Evolutionary conservation across 2,329 filamentous ascomycete genomes (phyloP).

Genomic region (Diaporthe australafricana): DNA sequence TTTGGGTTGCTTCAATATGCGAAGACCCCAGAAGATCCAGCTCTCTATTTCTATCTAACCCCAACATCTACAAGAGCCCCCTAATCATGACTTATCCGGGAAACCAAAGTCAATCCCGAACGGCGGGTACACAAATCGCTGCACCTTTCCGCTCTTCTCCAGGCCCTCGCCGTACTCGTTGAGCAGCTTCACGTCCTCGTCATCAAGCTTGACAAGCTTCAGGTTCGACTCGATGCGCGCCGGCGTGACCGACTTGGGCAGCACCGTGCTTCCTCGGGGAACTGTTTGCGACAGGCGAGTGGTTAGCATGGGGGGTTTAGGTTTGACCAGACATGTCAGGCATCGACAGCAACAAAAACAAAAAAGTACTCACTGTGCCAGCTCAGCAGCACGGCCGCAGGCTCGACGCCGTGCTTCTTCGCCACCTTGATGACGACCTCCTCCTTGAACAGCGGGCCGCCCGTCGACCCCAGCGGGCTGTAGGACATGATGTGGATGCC

Average conservation of each 20-base stretch:
- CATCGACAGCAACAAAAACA: neutral
- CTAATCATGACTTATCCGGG: conserved; percentile 67
- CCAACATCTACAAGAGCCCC: too few relatives aligned
- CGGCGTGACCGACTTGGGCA: conserved; percentile 78
- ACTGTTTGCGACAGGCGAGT: conserved; percentile 57
- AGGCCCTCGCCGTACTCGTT: conserved; percentile 66
- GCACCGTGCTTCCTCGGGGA: conserved; percentile 75
- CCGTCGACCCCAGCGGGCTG: conserved; percentile 73
- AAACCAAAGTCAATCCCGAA: conserved; percentile 78
- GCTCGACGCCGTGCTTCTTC: conserved; percentile 69
- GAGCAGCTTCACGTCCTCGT: conserved; percentile 69
- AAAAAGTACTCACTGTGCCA: conserved; percentile 71
- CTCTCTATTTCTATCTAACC: neutral
- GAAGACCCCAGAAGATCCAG: neutral
- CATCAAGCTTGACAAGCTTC: conserved; percentile 73
- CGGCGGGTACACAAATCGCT: conserved; percentile 75
- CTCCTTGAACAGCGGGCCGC: conserved; percentile 72
- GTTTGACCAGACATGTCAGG: too few relatives aligned
- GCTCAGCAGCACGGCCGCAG: conserved; percentile 75
- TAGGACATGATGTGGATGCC: conserved; percentile 81
- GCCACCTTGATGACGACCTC: conserved; percentile 73
- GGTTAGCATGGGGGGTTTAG: neutral
- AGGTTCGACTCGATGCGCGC: conserved; percentile 77
- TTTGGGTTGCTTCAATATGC: neutral
- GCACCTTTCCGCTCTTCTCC: conserved; percentile 61